Evolutionary conservation across 2,329 filamentous ascomycete genomes (phyloP).

Genomic region (Sphaerostilbella broomeana): DNA sequence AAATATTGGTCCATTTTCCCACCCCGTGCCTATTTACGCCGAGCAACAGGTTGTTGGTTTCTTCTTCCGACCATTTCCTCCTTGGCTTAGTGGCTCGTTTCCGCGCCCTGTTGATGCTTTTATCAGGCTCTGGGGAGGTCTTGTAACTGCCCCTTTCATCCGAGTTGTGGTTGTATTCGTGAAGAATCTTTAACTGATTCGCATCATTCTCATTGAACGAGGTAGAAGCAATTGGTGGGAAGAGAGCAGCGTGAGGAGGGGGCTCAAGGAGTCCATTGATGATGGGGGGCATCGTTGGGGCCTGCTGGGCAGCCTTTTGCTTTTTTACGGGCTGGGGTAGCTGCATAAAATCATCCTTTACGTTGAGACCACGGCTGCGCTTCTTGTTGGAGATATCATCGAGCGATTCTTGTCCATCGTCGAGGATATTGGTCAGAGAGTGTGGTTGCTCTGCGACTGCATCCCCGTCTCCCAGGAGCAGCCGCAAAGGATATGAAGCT

Average conservation of each 20-base stretch:
- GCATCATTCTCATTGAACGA: constrained; percentile 46
- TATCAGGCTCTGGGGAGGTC: constrained; percentile 27
- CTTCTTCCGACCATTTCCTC: constrained; percentile 58
- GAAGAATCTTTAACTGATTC: constrained; percentile 35
- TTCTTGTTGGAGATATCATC: constrained; percentile 50
- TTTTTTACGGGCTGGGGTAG: constrained; percentile 60
- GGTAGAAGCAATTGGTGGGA: constrained; percentile 55
- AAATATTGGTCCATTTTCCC: constrained; percentile 58
- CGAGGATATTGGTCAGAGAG: constrained; percentile 40
- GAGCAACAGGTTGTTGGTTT: constrained; percentile 55
- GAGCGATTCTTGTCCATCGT: constrained; percentile 35
- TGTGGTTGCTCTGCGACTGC: constrained; percentile 26
- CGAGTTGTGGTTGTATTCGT: constrained; percentile 33
- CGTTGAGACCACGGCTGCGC: constrained; percentile 39
- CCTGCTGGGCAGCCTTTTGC: constrained; percentile 51
- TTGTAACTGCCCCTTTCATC: constrained; percentile 20
- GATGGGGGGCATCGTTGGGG: constrained; percentile 53
- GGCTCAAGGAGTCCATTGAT: constrained; percentile 59
- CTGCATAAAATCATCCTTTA: constrained; percentile 57
- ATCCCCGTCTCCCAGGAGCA: constrained; percentile 32
- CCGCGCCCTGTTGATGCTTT: constrained; percentile 35
- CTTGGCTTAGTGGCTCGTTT: constrained; percentile 51
- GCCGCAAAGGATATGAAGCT: constrained; percentile 32
- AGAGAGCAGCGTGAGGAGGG: constrained; percentile 54
- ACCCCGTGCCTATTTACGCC: constrained; percentile 58